phyloP scores from a whole-genome alignment of 108 stramenopile genomes.

The Nitzschia sp. region DNA sequence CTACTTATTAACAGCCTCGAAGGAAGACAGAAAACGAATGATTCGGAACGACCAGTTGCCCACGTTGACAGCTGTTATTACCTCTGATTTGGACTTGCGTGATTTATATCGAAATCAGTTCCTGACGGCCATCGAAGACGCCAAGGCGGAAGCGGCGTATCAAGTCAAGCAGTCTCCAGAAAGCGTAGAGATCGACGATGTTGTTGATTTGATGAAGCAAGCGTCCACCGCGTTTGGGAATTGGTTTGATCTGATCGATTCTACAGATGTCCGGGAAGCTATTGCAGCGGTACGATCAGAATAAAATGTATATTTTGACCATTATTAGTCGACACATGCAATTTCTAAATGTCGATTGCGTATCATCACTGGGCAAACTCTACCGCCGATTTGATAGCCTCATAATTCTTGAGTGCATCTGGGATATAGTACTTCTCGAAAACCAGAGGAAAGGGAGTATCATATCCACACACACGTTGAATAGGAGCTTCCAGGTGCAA shows the following conservation, averaged over 20 bases:
- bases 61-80: slow-evolving; percentile 47
- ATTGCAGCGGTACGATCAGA: no score
- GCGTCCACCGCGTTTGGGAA: no score
- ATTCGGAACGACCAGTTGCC: slow-evolving; percentile 62
- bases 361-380: slow-evolving; percentile 33
- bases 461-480: slow-evolving; percentile 94
- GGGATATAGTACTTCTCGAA: slow-evolving; percentile 95
- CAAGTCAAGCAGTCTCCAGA: no score
- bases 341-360: no score
- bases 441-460: slow-evolving; percentile 95
- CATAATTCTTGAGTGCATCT: slow-evolving; percentile 85
- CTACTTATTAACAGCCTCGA: slow-evolving; percentile 4
- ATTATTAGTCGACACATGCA: no score
- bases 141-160: slow-evolving; percentile 59
- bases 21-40: slow-evolving; percentile 31
- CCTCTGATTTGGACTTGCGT: slow-evolving; percentile 70
- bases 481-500: slow-evolving; percentile 90
- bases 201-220: no score
- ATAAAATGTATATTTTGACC: no score
- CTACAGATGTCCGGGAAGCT: no score
- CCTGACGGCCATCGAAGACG: slow-evolving; percentile 61
- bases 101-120: slow-evolving; percentile 76
- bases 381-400: slow-evolving; percentile 80
- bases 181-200: no score
- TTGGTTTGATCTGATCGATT: no score